Conservation (phyloP, 208 protist species). For the Trypanosoma lewisi region DNA sequence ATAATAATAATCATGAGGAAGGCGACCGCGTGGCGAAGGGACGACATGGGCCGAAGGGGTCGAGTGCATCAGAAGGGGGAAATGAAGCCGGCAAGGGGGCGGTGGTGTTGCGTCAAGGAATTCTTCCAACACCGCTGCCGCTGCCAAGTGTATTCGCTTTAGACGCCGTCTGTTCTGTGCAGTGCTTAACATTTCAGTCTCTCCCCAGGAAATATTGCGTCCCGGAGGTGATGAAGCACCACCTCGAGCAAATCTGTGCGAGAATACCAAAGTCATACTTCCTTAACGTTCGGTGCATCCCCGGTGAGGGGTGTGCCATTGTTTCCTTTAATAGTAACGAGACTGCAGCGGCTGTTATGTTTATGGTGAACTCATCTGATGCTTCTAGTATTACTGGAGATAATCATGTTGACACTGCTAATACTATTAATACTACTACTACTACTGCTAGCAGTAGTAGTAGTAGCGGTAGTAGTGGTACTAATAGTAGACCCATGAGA, state of each 20-base stretch:
- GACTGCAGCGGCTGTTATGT: conserved; percentile 21
- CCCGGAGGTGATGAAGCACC: conserved; percentile 12
- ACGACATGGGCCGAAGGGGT: neutral
- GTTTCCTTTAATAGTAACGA: conserved; percentile 28
- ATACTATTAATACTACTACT: too few relatives aligned
- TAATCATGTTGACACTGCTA: neutral
- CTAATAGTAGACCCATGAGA: neutral
- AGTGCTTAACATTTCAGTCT: conserved; percentile 14
- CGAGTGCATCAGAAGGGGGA: too few relatives aligned
- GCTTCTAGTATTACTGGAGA: neutral
- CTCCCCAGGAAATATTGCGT: conserved; percentile 17
- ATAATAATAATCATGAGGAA: neutral
- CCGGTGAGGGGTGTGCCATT: conserved; percentile 16
- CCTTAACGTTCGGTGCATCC: conserved; percentile 23
- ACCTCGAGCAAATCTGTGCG: conserved; percentile 18
- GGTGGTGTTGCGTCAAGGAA: neutral
- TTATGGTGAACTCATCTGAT: conserved; percentile 17
- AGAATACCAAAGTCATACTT: conserved; percentile 26
- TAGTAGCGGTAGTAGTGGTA: neutral
- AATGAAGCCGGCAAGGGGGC: too few relatives aligned
- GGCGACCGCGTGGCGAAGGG: neutral
- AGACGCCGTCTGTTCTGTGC: conserved; percentile 19
- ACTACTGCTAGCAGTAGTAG: too few relatives aligned
- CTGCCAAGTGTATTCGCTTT: conserved; percentile 24
- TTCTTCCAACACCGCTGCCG: conserved; percentile 12